Evolutionary conservation across 805 yeast species (phyloP).

Genomic region (Candida sakaeoensis): DNA sequence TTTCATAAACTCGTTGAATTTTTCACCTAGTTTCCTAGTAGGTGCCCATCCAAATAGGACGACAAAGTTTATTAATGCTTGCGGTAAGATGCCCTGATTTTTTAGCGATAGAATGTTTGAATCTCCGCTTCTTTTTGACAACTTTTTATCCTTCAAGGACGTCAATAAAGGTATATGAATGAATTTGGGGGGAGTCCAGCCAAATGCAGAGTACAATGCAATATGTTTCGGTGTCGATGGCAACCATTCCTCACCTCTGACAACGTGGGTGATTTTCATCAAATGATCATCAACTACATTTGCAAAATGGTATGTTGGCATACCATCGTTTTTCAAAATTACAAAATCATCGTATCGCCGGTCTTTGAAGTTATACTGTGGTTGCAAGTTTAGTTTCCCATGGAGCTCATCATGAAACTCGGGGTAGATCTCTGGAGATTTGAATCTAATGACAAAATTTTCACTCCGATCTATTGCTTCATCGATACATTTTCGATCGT

Average conservation of each 20-base stretch:
- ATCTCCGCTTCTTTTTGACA: slow-evolving; percentile 85
- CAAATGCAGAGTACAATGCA: slow-evolving; percentile 80
- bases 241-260: slow-evolving; percentile 97
- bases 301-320: slow-evolving; percentile 96
- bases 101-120: slow-evolving; percentile 61
- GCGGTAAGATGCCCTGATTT: slow-evolving; percentile 70
- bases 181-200: slow-evolving; percentile 78
- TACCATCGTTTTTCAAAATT: slow-evolving; percentile 84
- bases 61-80: slow-evolving; percentile 81
- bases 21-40: slow-evolving; percentile 47
- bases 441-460: slow-evolving; percentile 62
- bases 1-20: slow-evolving; percentile 48
- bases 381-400: slow-evolving; percentile 72
- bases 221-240: slow-evolving; percentile 94
- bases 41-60: slow-evolving; percentile 97
- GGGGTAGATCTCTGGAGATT: slow-evolving; percentile 70
- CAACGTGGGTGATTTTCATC: slow-evolving; percentile 90
- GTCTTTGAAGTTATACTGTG: slow-evolving; percentile 69
- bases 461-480: slow-evolving; percentile 33
- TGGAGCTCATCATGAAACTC: slow-evolving; percentile 70
- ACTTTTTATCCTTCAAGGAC: slow-evolving; percentile 64
- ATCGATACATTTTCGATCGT: slow-evolving; percentile 76
- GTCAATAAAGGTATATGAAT: slow-evolving; percentile 91
- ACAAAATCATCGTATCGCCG: slow-evolving; percentile 86
- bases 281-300: slow-evolving; percentile 92